Percentiles rank a stretch among this genome's conserved stretches.
phyloP scores from a whole-genome alignment of 148 eudicot species.

The Spergularia marina region DNA sequence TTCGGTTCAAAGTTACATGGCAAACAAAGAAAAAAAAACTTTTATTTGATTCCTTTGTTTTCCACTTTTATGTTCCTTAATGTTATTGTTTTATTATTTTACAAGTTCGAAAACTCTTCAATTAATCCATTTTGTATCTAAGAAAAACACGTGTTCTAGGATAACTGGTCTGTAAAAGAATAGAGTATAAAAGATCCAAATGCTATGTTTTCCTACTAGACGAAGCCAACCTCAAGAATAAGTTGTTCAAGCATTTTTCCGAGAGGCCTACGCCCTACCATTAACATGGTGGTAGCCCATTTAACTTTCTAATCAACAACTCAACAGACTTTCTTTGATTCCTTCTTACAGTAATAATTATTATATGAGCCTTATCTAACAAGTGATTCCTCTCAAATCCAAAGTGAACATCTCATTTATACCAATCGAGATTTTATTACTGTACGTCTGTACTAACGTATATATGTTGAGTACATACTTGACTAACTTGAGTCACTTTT shows the following conservation, averaged over 20 bases:
- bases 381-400: constrained; percentile 16
- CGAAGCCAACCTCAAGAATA: too few relatives aligned
- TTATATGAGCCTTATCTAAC: constrained; percentile 4
- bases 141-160: too few relatives aligned
- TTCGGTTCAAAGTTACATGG: constrained; percentile 19
- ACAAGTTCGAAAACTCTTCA: too few relatives aligned
- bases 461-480: too few relatives aligned
- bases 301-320: constrained; percentile 19
- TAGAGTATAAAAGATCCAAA: too few relatives aligned
- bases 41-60: background rate
- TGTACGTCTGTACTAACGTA: too few relatives aligned
- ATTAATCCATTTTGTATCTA: too few relatives aligned
- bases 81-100: background rate
- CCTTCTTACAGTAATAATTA: background rate
- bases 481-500: too few relatives aligned
- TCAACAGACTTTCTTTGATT: constrained; percentile 20
- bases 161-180: too few relatives aligned
- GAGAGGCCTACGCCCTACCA: background rate
- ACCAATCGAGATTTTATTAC: background rate
- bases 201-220: too few relatives aligned
- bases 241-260: too few relatives aligned
- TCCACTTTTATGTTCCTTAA: background rate
- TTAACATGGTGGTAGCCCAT: constrained; percentile 21
- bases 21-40: constrained; percentile 6
- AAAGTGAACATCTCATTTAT: background rate